These are phyloP conservation scores for Lyophyllum shimeji DNA, from an alignment of 768 basidiomycete genomes.

Conservation along the genomic window DNA sequence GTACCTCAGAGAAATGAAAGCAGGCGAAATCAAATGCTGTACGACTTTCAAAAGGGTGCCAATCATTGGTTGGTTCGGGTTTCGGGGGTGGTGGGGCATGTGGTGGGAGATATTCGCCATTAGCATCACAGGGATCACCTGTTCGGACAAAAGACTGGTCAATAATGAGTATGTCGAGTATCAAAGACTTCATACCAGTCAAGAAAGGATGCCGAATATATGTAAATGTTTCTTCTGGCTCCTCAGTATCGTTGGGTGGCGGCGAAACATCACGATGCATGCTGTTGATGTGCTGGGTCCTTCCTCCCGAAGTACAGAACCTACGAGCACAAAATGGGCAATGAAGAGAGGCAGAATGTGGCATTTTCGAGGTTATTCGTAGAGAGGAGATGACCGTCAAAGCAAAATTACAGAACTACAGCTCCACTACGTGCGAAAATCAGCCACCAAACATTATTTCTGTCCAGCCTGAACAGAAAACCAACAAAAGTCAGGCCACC, in stretches of 20 bases:
- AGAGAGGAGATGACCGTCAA: background rate
- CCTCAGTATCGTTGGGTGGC: background rate
- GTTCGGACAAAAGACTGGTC: background rate
- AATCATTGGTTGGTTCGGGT: background rate
- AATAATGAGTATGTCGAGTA: background rate
- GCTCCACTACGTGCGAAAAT: background rate
- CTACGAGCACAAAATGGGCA: background rate
- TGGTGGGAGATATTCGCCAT: background rate
- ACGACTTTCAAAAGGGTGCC: conserved; percentile 9
- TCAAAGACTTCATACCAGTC: background rate
- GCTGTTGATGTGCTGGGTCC: background rate
- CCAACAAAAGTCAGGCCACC: background rate
- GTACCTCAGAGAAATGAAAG: conserved; percentile 6
- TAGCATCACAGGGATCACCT: background rate
- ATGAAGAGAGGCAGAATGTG: background rate
- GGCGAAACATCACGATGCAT: background rate
- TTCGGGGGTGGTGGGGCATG: background rate
- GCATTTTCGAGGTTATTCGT: background rate
- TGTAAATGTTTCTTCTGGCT: background rate
- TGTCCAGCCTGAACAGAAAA: background rate
- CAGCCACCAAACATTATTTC: background rate
- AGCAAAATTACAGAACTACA: background rate
- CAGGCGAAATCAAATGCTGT: conserved; percentile 7
- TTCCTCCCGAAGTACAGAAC: background rate
- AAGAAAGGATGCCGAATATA: background rate